Conservation (phyloP, 2,329 filamentous ascomycete species). For the Exophiala oligosperma region DNA sequence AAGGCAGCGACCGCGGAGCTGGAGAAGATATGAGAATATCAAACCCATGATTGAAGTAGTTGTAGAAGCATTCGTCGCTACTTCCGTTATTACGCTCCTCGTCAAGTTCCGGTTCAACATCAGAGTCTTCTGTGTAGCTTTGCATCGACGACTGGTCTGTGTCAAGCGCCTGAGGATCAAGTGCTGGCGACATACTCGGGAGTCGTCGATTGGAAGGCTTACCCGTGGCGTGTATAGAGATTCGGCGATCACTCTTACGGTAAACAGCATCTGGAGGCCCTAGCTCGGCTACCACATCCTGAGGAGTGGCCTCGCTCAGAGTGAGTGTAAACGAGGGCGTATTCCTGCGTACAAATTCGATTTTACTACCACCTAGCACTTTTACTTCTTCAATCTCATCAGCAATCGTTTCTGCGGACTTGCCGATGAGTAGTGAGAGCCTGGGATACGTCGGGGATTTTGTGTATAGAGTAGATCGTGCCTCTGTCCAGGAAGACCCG, state of each 20-base stretch:
- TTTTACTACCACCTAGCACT: constrained; percentile 72
- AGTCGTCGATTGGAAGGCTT: constrained; percentile 49
- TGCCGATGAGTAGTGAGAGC: constrained; percentile 65
- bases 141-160: constrained; percentile 75
- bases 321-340: constrained; percentile 68
- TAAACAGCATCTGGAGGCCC: constrained; percentile 94
- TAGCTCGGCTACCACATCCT: constrained; percentile 86
- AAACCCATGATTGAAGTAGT: constrained; percentile 95
- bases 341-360: constrained; percentile 75
- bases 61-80: constrained; percentile 76
- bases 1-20: constrained; percentile 62
- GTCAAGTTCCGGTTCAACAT: constrained; percentile 57
- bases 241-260: constrained; percentile 82
- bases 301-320: constrained; percentile 83
- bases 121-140: constrained; percentile 68
- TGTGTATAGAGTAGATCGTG: constrained; percentile 73
- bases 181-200: constrained; percentile 35
- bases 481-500: constrained; percentile 87
- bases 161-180: constrained; percentile 55
- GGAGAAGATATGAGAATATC: constrained; percentile 87
- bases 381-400: constrained; percentile 83
- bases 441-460: constrained; percentile 72
- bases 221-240: constrained; percentile 71
- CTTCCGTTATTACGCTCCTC: constrained; percentile 59
- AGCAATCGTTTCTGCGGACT: constrained; percentile 75